A percentile compares a stretch with the other conserved stretches of the same genome.
Conservation (phyloP, 108 stramenopile species). For the Epithemia pelagica region DNA sequence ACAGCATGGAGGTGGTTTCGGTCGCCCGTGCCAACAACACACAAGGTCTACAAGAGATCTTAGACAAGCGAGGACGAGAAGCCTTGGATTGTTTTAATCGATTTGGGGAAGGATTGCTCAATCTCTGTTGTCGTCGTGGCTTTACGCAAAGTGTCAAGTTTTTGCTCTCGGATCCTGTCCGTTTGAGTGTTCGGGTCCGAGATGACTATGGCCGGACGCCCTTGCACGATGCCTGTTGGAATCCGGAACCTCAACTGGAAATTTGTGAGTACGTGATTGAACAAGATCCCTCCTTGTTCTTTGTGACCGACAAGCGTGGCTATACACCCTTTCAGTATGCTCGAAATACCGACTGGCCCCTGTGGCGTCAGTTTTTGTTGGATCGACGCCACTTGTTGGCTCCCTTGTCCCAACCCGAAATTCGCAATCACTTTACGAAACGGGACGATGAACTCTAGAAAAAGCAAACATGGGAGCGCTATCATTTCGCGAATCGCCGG, state of each 20-base stretch:
- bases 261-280: slow-evolving; percentile 45
- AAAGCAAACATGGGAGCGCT: no score
- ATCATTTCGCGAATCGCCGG: no score
- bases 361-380: slow-evolving; percentile 55
- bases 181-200: slow-evolving; percentile 39
- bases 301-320: slow-evolving; percentile 54
- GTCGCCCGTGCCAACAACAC: slow-evolving; percentile 52
- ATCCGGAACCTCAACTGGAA: slow-evolving; percentile 47
- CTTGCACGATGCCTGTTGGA: slow-evolving; percentile 87
- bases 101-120: slow-evolving; percentile 78
- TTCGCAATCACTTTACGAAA: not conserved
- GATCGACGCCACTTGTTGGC: slow-evolving; percentile 16
- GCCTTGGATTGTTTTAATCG: slow-evolving; percentile 65
- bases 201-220: slow-evolving; percentile 87
- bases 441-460: not conserved
- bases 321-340: slow-evolving; percentile 71
- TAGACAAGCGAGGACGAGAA: slow-evolving; percentile 13
- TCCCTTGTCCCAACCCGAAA: not conserved
- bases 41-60: slow-evolving; percentile 27
- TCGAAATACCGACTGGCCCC: slow-evolving; percentile 48
- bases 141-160: slow-evolving; percentile 47
- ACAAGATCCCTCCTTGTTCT: slow-evolving; percentile 48
- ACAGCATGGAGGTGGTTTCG: slow-evolving; percentile 37
- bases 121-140: slow-evolving; percentile 78
- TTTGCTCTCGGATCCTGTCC: slow-evolving; percentile 36